These are phyloP conservation scores for Heimioporus sp. DNA, from an alignment of 768 basidiomycete genomes.

Conservation along the genomic window DNA sequence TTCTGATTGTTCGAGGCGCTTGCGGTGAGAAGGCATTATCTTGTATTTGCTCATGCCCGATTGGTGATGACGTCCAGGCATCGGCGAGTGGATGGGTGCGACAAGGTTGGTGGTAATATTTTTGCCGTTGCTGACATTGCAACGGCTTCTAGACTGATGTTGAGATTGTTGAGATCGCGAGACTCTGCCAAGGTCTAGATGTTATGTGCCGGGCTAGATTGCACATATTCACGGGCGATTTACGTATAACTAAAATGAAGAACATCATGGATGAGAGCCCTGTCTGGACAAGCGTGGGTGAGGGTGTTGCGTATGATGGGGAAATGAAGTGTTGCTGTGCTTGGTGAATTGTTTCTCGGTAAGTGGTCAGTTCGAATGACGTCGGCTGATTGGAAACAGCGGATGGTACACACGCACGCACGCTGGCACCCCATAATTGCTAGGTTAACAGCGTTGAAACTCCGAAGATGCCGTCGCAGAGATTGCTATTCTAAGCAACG, in stretches of 20 bases:
- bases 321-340: not conserved
- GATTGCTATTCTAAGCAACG: constrained; percentile 8
- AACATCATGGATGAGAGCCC: not conserved
- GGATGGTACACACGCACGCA: constrained; percentile 4
- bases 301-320: not conserved
- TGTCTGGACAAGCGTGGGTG: constrained; percentile 12
- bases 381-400: constrained; percentile 4
- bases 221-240: not conserved
- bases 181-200: not conserved
- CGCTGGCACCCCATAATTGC: constrained; percentile 12
- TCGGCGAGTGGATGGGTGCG: constrained; percentile 2
- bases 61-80: constrained; percentile 4
- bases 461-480: constrained; percentile 14
- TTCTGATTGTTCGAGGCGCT: constrained; percentile 6
- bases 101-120: not conserved
- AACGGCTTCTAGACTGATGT: not conserved
- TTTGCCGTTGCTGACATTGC: not conserved
- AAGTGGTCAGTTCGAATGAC: constrained; percentile 18
- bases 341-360: constrained; percentile 3
- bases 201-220: not conserved
- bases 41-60: not conserved
- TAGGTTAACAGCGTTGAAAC: constrained; percentile 15
- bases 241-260: constrained; percentile 4
- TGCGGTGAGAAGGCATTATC: constrained; percentile 10
- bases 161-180: not conserved